Conservation (phyloP, 306 rosid species). For the Begonia peltatifolia region DNA sequence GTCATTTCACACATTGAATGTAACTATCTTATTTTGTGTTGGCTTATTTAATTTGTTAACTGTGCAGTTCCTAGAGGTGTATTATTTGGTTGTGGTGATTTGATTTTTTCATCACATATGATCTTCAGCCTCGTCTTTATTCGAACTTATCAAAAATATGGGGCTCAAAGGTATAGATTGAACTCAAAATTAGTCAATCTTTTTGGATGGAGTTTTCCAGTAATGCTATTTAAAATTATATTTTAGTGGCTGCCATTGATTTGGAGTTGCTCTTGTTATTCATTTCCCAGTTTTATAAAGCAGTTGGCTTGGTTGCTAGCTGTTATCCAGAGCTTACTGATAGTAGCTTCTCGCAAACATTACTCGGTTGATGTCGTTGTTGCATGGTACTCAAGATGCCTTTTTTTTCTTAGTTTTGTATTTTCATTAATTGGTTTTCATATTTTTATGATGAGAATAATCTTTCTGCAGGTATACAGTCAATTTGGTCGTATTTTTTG, state of each 20-base stretch:
- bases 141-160: constrained; percentile 33
- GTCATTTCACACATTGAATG: too few relatives aligned
- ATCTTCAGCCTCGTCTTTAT: constrained; percentile 38
- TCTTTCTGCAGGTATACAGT: constrained; percentile 31
- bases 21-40: too few relatives aligned
- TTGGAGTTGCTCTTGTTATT: constrained; percentile 1
- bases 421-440: background rate
- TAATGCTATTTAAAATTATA: too few relatives aligned
- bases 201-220: background rate
- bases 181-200: too few relatives aligned
- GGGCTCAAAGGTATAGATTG: constrained; percentile 23
- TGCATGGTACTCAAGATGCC: constrained; percentile 20
- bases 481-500: constrained; percentile 28
- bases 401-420: background rate
- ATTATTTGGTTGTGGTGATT: constrained; percentile 39
- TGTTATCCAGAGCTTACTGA: constrained; percentile 27
- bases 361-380: constrained; percentile 35
- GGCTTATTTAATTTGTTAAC: too few relatives aligned
- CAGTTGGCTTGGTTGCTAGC: constrained; percentile 39
- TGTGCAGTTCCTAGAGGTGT: constrained; percentile 15
- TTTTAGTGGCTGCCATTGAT: background rate
- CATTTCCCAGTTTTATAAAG: constrained; percentile 25
- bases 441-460: background rate
- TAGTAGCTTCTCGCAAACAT: constrained; percentile 44
- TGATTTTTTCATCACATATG: constrained; percentile 47